Evolutionary conservation across 1,284 basidiomycete species (phyloP), one percentile per base, ranked within the genome.

Genomic region (Microbotryum lychnidis-dioicae): DNA sequence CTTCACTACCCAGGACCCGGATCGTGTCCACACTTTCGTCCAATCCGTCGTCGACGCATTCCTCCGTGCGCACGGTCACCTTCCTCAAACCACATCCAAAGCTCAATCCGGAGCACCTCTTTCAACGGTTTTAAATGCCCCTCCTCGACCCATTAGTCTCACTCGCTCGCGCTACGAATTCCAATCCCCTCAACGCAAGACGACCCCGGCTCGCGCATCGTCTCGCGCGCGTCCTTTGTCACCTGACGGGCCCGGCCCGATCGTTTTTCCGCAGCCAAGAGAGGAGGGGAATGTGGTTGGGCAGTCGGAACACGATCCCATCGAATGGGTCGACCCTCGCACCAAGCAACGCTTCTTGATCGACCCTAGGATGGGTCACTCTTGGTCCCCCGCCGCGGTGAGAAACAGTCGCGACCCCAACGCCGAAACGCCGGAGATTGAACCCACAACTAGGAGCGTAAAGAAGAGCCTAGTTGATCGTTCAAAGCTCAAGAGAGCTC

Each of bases 41-140:
- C 76, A 80, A 10, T 77, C 80, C 7, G 78, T 82, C 2, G 76
- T 89, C 25, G 79, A 84, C 61, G 76, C 79, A 6, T 90, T 90
- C 73, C 79, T 94, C 37, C 70, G 76, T 50, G 79, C 79, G 61
- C 80, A 91, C 72, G 82, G 82, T 76, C 53, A 62, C 71, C 37
- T 61, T 70, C 59, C 68, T n/a, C 54, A 12, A 52, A 54, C 42
- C 27, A 57, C 23, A n/a, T 53, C 58, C 50, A 53, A 20, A 21
- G n/a, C 27, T 37, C 51, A 6, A 14, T 44, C 20, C 52, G 18
- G 29, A 47, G 44, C 16, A 27, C 49, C 47, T 10, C 25, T 49
- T 7, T 46, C 27, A 8, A 29, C 51, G 9, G 21, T 52, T 4
- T 33, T 23, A 27, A 51, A 23, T 33, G 16, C 25, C 21, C 50